Conservation (phyloP, 1,139 yeast species). For the Eremothecium coryli region DNA sequence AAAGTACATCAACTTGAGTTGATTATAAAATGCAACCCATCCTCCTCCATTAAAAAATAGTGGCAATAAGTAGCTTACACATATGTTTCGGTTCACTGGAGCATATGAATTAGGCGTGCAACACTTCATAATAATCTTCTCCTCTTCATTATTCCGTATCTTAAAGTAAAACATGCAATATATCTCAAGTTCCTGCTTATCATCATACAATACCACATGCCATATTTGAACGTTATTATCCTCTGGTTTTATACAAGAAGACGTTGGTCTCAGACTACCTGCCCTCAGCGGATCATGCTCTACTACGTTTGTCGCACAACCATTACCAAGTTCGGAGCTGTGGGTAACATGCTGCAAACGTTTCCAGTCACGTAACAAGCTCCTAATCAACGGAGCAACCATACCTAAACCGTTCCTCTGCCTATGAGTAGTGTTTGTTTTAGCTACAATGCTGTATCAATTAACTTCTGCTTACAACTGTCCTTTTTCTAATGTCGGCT, state of each 20-base stretch:
- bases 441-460: too few relatives aligned
- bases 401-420: constrained; percentile 8
- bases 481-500: too few relatives aligned
- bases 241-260: constrained; percentile 24
- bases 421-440: too few relatives aligned
- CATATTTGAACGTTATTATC: constrained; percentile 28
- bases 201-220: constrained; percentile 24
- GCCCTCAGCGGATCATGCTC: too few relatives aligned
- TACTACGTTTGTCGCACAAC: background rate
- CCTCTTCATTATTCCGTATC: constrained; percentile 14
- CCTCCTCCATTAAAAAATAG: constrained; percentile 17
- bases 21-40: constrained; percentile 17
- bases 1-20: constrained; percentile 17
- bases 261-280: too few relatives aligned
- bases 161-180: constrained; percentile 20
- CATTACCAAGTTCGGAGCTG: background rate
- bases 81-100: constrained; percentile 24
- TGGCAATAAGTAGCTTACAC: constrained; percentile 19
- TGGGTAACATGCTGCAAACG: constrained; percentile 9
- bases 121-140: constrained; percentile 20
- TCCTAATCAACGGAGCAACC: constrained; percentile 20
- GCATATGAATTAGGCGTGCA: constrained; percentile 24
- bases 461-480: too few relatives aligned
- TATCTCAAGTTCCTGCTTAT: constrained; percentile 15
- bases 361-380: constrained; percentile 28